Percentiles rank a stretch among this genome's conserved stretches.
Evolutionary conservation across 345 rosid species (phyloP).

Genomic region (Firmiana major): DNA sequence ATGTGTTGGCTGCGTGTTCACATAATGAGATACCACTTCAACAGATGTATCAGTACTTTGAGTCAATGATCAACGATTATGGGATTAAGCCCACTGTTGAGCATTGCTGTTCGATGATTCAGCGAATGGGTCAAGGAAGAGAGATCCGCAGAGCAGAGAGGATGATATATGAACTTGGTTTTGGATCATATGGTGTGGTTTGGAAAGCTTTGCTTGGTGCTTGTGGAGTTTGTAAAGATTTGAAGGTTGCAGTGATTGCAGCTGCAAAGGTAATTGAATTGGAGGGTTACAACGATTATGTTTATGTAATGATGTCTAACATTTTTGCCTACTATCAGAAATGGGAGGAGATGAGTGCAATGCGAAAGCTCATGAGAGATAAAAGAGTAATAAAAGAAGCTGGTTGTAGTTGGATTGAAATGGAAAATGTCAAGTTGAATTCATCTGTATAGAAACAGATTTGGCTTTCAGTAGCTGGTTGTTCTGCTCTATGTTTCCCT

Average conservation of each 20-base stretch:
- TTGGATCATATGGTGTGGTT: conserved; percentile 37
- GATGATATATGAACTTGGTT: conserved; percentile 45
- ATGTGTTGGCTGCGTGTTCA: conserved; percentile 58
- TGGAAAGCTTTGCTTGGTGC: conserved; percentile 79
- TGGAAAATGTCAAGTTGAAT: conserved; percentile 16
- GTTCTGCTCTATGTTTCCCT: not conserved
- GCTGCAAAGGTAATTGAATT: conserved; percentile 45
- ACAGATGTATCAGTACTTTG: conserved; percentile 36
- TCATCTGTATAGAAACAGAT: not conserved
- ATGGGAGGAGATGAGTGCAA: conserved; percentile 50
- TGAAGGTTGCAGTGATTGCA: conserved; percentile 43
- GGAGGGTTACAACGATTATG: conserved; percentile 54
- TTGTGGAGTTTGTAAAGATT: conserved; percentile 44
- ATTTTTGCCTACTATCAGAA: conserved; percentile 45
- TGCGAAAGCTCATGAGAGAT: conserved; percentile 59
- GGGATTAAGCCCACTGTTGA: conserved; percentile 53
- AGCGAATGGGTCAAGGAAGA: conserved; percentile 57
- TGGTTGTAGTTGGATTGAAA: conserved; percentile 67
- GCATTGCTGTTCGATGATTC: conserved; percentile 72
- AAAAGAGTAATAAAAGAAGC: conserved; percentile 57
- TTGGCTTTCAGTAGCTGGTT: not conserved
- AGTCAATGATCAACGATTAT: conserved; percentile 58
- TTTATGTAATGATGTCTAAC: conserved; percentile 63
- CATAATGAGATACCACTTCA: conserved; percentile 37
- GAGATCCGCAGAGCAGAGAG: conserved; percentile 36